A percentile compares a stretch with the other conserved stretches of the same genome.
phyloP scores from a whole-genome alignment of 805 yeast genomes.

The Candida silvatica region DNA sequence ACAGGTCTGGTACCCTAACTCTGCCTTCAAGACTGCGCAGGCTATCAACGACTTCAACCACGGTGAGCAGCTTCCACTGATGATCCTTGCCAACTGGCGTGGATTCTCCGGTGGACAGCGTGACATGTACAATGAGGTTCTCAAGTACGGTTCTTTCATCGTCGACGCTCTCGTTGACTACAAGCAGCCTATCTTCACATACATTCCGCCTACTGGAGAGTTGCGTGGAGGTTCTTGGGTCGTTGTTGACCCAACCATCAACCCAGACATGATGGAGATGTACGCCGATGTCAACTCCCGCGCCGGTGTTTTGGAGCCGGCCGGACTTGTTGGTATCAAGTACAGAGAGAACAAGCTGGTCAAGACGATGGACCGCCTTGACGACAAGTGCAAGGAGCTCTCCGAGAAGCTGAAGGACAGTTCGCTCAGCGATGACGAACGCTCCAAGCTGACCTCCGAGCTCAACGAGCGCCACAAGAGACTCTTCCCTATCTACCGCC shows the following conservation, averaged over 20 bases:
- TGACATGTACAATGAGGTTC: conserved; percentile 97
- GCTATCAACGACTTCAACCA: conserved; percentile 95
- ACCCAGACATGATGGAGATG: conserved; percentile 98
- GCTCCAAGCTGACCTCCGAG: conserved; percentile 53
- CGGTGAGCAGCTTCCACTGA: conserved; percentile 96
- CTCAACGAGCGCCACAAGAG: conserved; percentile 71
- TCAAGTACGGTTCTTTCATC: conserved; percentile 93
- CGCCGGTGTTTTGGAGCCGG: conserved; percentile 98
- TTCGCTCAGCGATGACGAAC: conserved; percentile 53
- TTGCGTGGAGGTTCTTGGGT: conserved; percentile 99
- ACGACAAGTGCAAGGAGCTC: conserved; percentile 61
- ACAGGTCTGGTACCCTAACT: conserved; percentile 99
- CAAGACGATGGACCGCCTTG: conserved; percentile 88
- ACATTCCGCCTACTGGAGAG: conserved; percentile 98
- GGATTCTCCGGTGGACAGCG: conserved; percentile 99
- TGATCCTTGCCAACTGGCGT: conserved; percentile 99
- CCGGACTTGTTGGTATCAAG: conserved; percentile 98
- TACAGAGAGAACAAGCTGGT: conserved; percentile 89
- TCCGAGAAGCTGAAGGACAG: conserved; percentile 50
- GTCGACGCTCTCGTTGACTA: conserved; percentile 95
- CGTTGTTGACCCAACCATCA: conserved; percentile 97
- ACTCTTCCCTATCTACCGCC: conserved; percentile 82
- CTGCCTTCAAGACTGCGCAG: conserved; percentile 98
- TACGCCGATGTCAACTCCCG: conserved; percentile 94
- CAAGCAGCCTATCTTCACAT: conserved; percentile 94